phyloP scores from a whole-genome alignment of 345 rosid species.

The Atalantia buxifolia region DNA sequence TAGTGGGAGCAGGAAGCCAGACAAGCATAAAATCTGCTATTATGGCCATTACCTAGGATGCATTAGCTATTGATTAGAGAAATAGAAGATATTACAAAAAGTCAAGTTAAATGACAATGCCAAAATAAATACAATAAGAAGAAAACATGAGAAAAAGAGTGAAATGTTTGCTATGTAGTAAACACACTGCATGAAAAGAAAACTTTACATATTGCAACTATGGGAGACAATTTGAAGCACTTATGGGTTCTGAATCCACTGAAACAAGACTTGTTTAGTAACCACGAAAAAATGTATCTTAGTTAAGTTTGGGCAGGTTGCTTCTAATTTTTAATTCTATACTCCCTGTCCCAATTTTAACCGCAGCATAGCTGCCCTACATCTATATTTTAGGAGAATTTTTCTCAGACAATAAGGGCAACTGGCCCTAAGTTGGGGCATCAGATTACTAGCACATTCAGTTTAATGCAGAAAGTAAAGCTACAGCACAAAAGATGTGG shows the following conservation, averaged over 20 bases:
- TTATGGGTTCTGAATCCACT: not conserved
- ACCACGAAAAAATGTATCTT: not conserved
- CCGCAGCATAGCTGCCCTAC: not conserved
- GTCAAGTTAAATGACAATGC: not conserved
- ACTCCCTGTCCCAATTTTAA: not conserved
- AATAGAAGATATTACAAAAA: not conserved
- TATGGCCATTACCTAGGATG: constrained; percentile 65
- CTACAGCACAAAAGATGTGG: not conserved
- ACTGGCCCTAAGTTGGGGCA: not conserved
- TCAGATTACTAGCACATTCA: not conserved
- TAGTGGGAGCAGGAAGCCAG: constrained; percentile 76
- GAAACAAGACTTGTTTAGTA: not conserved
- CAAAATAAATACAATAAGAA: not conserved
- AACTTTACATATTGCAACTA: not conserved
- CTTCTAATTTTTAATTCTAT: not conserved
- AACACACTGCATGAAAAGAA: not conserved
- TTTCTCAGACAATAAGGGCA: too few species aligned
- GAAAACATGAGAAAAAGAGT: not conserved
- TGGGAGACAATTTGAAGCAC: not conserved
- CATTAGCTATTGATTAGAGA: not conserved
- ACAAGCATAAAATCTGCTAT: constrained; percentile 89
- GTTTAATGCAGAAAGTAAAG: not conserved
- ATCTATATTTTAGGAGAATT: too few species aligned
- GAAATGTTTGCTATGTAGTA: too few species aligned
- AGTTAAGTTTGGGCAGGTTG: not conserved